Evolutionary conservation across 768 basidiomycete genomes (phyloP), one percentile per base, ranked within the genome.

Genomic region (Mycena crocata): DNA sequence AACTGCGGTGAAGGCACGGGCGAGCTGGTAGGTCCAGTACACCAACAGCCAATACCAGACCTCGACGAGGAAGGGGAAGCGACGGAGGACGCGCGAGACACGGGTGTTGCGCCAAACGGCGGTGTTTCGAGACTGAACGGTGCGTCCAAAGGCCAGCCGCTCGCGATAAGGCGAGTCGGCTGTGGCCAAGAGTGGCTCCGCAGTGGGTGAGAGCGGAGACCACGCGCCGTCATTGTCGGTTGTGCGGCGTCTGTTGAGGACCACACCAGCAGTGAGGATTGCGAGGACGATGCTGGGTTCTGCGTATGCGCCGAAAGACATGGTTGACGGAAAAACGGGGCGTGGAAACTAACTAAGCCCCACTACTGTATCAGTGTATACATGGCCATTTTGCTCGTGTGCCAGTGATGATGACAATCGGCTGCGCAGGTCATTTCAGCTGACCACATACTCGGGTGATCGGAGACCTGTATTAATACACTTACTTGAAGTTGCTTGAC

Each of bases 1-100:
- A 26, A 70, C 61, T 12, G 69, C 69, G 26, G 69, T 70, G 52
- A 70, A 66, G 21, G 69, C 69, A 6, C 69, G 64, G 1, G 37
- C 69, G 32, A 70, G 64, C 52, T 70, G 69, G 62, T 70, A 70
- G 5, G 68, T 70, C 68, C 68, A 70, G 48, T 70, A 70, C 37
- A 70, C 69, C 10, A 70, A 52, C 12, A 63, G 42, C 69, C 69
- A 70, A 51, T 70, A 70, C 65, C 64, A 66, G 14, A 70, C 69
- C 54, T 70, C 69, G 4, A 70, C 69, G 35, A 70, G 61, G 65
- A 70, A 70, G 2, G 69, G 69, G 62, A 70, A 70, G 8, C 69
- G 60, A 12, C 64, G 58, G 26, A 70, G 69, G 50, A 46, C 30
- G 10, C 69, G 69, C 24, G 69, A 70, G n/a, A 60, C 61, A 6